Percentiles rank a stretch among this genome's conserved stretches.
phyloP scores from a whole-genome alignment of 192 early-diverging fungal genomes.

The Coemansia sp. region DNA sequence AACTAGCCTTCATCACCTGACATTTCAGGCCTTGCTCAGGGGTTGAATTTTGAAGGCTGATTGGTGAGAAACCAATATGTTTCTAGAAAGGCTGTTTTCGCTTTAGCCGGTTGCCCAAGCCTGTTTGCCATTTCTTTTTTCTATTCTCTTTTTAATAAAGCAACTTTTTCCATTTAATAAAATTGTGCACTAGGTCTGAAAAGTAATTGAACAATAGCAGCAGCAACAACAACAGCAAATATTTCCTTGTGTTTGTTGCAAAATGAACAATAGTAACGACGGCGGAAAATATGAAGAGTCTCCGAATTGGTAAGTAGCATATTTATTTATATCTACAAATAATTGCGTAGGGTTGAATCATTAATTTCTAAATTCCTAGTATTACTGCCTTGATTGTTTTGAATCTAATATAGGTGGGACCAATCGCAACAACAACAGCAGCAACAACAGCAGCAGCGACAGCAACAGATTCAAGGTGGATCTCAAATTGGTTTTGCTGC shows the following conservation, averaged over 20 bases:
- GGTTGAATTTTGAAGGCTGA: too few relatives aligned
- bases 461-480: too few relatives aligned
- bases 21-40: too few relatives aligned
- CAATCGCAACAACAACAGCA: conserved; percentile 17
- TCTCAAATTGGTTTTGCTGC: background rate
- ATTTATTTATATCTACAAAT: background rate
- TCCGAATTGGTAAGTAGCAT: conserved; percentile 14
- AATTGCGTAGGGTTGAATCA: too few relatives aligned
- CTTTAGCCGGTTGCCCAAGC: background rate
- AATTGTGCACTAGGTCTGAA: background rate
- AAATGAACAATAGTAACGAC: background rate
- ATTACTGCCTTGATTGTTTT: background rate
- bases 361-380: background rate
- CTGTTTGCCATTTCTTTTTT: background rate
- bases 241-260: too few relatives aligned
- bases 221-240: background rate
- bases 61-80: background rate
- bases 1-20: too few relatives aligned
- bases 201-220: background rate
- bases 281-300: conserved; percentile 11
- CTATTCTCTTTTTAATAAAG: background rate
- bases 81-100: background rate
- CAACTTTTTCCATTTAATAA: background rate
- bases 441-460: conserved; percentile 1
- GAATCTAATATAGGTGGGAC: conserved; percentile 39